Conservation (phyloP, 2,329 filamentous ascomycete species). For the Penicillium sumatraense region DNA sequence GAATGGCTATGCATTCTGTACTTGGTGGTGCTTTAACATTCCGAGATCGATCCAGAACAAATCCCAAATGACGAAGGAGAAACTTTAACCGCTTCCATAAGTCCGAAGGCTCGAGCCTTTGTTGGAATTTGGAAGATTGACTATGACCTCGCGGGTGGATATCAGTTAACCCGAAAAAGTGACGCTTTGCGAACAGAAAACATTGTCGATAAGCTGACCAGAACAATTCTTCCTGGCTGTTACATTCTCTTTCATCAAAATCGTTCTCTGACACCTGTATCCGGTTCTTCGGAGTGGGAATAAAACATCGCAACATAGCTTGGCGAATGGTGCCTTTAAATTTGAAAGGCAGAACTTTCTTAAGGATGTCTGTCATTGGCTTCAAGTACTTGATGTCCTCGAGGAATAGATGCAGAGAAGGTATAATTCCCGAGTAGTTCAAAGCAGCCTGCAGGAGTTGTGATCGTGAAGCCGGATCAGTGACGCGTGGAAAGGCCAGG, state of each 20-base stretch:
- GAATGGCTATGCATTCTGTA: constrained; percentile 12
- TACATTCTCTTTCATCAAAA: no score
- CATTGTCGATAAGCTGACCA: constrained; percentile 19
- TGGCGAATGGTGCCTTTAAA: constrained; percentile 18
- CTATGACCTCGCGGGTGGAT: constrained; percentile 5
- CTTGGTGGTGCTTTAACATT: neutral
- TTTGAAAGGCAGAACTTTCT: constrained; percentile 12
- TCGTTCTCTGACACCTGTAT: no score
- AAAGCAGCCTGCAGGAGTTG: constrained; percentile 6
- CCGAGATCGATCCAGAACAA: constrained; percentile 5
- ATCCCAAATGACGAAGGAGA: constrained; percentile 7
- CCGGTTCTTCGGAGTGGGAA: no score
- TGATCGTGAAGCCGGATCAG: neutral
- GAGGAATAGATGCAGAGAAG: constrained; percentile 17
- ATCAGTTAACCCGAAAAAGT: constrained; percentile 19
- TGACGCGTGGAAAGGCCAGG: neutral
- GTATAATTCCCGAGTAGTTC: constrained; percentile 13
- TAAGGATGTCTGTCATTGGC: constrained; percentile 17
- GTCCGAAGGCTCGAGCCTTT: constrained; percentile 8
- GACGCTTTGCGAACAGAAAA: constrained; percentile 20
- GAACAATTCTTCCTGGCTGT: no score
- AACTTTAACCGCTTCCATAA: constrained; percentile 11
- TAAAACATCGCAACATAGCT: constrained; percentile 10
- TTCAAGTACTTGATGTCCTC: constrained; percentile 23
- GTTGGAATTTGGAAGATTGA: neutral